Evolutionary conservation across 2,329 filamentous ascomycete species (phyloP).

Genomic region (Cyphellophora europaea): DNA sequence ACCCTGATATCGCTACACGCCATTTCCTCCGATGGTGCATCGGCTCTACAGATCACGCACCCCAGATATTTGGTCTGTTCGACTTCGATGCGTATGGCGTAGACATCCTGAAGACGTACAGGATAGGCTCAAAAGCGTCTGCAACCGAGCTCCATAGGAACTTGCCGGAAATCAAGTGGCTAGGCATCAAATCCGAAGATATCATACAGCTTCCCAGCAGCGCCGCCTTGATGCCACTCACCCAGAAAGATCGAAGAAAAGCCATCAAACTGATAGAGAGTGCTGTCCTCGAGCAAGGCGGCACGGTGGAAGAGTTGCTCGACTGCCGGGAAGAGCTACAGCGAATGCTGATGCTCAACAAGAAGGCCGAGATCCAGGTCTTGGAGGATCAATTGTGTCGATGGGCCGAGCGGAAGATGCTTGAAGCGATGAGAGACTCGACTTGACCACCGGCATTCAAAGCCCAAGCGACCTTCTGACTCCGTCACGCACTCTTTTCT

Average conservation of each 20-base stretch:
- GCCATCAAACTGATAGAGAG: slow-evolving; percentile 43
- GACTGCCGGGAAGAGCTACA: slow-evolving; percentile 46
- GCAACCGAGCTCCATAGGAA: slow-evolving; percentile 43
- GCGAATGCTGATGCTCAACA: slow-evolving; percentile 51
- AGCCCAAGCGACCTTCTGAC: slow-evolving; percentile 72
- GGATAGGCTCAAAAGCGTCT: slow-evolving; percentile 48
- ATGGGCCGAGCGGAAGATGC: neutral
- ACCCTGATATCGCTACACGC: slow-evolving; percentile 52
- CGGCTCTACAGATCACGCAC: slow-evolving; percentile 5
- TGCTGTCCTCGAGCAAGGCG: slow-evolving; percentile 31
- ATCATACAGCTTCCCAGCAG: slow-evolving; percentile 22
- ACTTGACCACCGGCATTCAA: slow-evolving; percentile 9
- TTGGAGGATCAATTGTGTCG: slow-evolving; percentile 23
- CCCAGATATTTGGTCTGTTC: slow-evolving; percentile 44
- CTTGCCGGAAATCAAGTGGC: slow-evolving; percentile 42
- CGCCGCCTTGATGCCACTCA: slow-evolving; percentile 36
- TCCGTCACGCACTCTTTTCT: slow-evolving; percentile 72
- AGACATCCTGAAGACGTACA: slow-evolving; percentile 54
- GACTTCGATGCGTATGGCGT: slow-evolving; percentile 57
- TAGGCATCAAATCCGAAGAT: slow-evolving; percentile 44
- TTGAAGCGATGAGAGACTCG: neutral
- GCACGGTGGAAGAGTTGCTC: slow-evolving; percentile 23
- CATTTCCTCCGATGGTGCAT: slow-evolving; percentile 41
- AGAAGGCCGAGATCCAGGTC: slow-evolving; percentile 53
- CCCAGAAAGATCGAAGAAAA: slow-evolving; percentile 45